Percentiles rank a stretch among this genome's conserved stretches.
These are phyloP conservation scores for Thalia dealbata DNA, from an alignment of 176 grass and related monocot genomes.

Conservation along the genomic window DNA sequence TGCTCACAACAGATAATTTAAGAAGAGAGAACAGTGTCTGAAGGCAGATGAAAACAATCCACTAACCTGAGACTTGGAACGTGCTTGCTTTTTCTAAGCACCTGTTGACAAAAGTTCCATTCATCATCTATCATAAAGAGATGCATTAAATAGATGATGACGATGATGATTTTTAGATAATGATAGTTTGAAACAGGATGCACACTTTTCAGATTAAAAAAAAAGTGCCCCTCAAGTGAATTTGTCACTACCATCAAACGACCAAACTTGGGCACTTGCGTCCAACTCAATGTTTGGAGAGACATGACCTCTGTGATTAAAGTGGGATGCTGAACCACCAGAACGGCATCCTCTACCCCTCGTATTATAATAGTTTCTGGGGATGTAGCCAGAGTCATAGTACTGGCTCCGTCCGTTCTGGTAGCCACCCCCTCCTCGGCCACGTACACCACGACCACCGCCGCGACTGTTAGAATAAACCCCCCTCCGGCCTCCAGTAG, in stretches of 20 bases:
- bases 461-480: conserved; percentile 36
- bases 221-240: not conserved
- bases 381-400: conserved; percentile 42
- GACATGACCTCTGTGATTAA: conserved; percentile 35
- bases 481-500: conserved; percentile 24
- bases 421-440: conserved; percentile 20
- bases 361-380: conserved; percentile 41
- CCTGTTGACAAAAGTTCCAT: not conserved
- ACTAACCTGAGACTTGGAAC: too few relatives aligned
- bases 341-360: conserved; percentile 50
- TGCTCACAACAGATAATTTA: too few relatives aligned
- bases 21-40: too few relatives aligned
- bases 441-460: conserved; percentile 30
- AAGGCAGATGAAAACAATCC: too few relatives aligned
- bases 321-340: conserved; percentile 32
- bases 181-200: not conserved
- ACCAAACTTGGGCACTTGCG: conserved; percentile 34
- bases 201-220: not conserved
- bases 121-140: not conserved
- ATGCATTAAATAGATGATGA: not conserved
- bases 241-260: not conserved
- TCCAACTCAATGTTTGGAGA: conserved; percentile 35
- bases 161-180: too few relatives aligned
- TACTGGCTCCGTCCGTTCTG: conserved; percentile 39
- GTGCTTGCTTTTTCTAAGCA: not conserved